Evolutionary conservation across 2,329 filamentous ascomycete genomes (phyloP), one percentile per base, ranked within the genome.

Genomic region (Xylariomycetidae sp.): DNA sequence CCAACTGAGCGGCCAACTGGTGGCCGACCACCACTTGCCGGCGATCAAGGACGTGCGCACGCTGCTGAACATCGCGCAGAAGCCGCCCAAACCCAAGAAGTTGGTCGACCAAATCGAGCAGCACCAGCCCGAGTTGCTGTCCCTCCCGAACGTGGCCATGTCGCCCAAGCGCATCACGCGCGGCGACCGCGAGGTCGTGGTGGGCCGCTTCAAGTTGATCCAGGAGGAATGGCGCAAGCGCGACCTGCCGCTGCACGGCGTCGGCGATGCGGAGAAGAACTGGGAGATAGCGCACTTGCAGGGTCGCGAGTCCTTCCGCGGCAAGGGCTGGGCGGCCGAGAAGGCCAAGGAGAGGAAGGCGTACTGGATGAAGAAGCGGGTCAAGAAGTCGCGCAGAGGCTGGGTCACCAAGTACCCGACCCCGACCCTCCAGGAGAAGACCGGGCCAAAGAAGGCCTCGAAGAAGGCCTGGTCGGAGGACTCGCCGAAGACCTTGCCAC

Each of bases 191-290:
- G 84, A 90, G 60, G 76, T 73, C 48, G 69, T 74, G 30, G 56
- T 85, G 25, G 87, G 87, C 18, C 70, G 85, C 50, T 85, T 82
- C 76, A 92, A 92, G 74, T 59, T 88, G 31, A 85, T 90, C 50
- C 73, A 84, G 57, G 65, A 79, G 50, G 82, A 86, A 59, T 65
- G 90, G 42, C 61, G 61, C 50, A 69, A 73, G 54, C 67, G 79
- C 35, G 72, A 71, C 12, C 56, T 89, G 45, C 76, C 80, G 6
- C 61, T 76, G 12, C 65, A 63, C 4, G 75, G 74, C 3, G 61
- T 63, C 29, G 58, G 54, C 7, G 55, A 57, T 6, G 43, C 59
- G 29, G 44, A 53, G 10, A 62, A 59, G 52, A 62, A 61, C 43
- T 64, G 53, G 50, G 67, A 72, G 54, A 48, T 58, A 34, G 44